phyloP scores from a whole-genome alignment of 2,329 filamentous ascomycete species.

The Talaromyces funiculosus region DNA sequence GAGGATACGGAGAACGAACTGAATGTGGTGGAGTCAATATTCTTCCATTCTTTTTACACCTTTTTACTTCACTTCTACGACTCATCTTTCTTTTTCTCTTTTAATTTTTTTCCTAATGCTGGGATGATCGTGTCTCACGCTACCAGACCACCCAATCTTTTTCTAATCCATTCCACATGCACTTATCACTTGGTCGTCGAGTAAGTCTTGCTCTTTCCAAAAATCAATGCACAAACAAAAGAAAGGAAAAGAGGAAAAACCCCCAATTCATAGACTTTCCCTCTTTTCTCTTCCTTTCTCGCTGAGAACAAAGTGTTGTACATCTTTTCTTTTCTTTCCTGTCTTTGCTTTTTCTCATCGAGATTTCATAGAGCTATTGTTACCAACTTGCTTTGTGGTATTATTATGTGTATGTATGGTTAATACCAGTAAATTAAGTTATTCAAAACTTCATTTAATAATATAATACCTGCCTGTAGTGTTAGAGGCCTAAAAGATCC shows the following conservation, averaged over 20 bases:
- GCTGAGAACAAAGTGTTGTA: slow-evolving; percentile 15
- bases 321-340: slow-evolving; percentile 8
- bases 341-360: slow-evolving; percentile 7
- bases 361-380: slow-evolving; percentile 13
- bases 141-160: slow-evolving; percentile 1
- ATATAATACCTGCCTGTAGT: background rate
- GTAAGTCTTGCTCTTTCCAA: slow-evolving; percentile 1
- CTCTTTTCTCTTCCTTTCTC: slow-evolving; percentile 10
- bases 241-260: background rate
- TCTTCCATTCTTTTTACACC: background rate
- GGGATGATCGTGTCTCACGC: background rate
- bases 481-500: too few relatives aligned
- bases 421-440: slow-evolving; percentile 12
- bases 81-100: background rate
- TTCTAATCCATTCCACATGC: background rate
- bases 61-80: background rate
- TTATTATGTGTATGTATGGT: slow-evolving; percentile 16
- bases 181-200: slow-evolving; percentile 5
- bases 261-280: slow-evolving; percentile 1
- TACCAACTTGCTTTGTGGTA: slow-evolving; percentile 10
- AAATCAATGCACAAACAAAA: slow-evolving; percentile 9
- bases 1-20: slow-evolving; percentile 7
- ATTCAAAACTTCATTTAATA: background rate
- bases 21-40: slow-evolving; percentile 9
- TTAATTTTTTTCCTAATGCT: background rate